phyloP scores from a whole-genome alignment of 78 protist species.

The Dictyostelium capitatum region DNA sequence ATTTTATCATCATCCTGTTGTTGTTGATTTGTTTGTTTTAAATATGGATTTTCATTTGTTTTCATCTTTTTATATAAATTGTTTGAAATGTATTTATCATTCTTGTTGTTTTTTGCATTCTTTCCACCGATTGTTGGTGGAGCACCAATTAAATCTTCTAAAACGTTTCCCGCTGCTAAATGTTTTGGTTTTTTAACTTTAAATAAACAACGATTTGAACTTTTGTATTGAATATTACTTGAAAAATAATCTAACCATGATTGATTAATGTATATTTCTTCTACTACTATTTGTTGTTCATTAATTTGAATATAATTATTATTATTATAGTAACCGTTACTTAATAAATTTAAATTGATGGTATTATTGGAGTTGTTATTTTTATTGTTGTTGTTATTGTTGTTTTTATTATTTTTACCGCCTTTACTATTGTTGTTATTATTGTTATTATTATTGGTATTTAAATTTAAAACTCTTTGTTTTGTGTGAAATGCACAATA shows the following conservation, averaged over 20 bases:
- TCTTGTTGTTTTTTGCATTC: neutral
- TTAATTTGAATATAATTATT: neutral
- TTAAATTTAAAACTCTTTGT: neutral
- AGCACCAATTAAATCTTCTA: neutral
- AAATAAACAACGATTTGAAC: constrained; percentile 20
- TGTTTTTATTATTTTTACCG: neutral
- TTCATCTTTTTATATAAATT: neutral
- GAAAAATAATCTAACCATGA: constrained; percentile 69
- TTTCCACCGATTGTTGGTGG: neutral
- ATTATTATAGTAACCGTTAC: neutral
- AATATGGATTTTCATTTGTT: neutral
- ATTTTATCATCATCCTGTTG: neutral
- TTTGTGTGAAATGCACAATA: constrained; percentile 62
- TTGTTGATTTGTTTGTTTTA: neutral
- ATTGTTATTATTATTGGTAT: neutral
- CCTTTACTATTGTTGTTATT: neutral
- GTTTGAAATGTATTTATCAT: neutral
- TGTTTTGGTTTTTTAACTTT: constrained; percentile 7
- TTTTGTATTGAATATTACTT: constrained; percentile 3
- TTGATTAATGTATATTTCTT: constrained; percentile 35
- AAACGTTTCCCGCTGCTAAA: neutral
- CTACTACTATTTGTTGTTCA: neutral
- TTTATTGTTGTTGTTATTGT: constrained; percentile 5
- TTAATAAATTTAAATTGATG: neutral
- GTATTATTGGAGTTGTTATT: neutral